phyloP scores from a whole-genome alignment of 2,329 filamentous ascomycete genomes.

The Stemphylium vesicarium region DNA sequence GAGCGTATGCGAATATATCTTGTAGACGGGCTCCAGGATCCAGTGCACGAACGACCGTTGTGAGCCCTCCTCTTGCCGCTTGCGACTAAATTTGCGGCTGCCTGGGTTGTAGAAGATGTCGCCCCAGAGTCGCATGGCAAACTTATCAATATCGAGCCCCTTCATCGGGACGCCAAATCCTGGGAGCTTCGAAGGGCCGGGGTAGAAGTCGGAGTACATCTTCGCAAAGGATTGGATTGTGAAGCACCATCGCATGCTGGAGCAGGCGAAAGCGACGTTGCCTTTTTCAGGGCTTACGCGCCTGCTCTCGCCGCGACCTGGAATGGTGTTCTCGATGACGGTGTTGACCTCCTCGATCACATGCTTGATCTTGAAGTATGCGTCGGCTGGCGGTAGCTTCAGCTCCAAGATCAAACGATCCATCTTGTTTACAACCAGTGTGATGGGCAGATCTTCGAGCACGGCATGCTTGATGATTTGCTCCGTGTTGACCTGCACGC shows the following conservation, averaged over 20 bases:
- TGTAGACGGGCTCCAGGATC: conserved; percentile 95
- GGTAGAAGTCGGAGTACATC: conserved; percentile 92
- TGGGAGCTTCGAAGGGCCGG: conserved; percentile 55
- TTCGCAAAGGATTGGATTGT: conserved; percentile 92
- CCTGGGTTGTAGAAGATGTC: conserved; percentile 94
- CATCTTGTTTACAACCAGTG: conserved; percentile 95
- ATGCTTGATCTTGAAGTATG: conserved; percentile 98
- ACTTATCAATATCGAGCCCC: conserved; percentile 75
- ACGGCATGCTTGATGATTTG: conserved; percentile 97
- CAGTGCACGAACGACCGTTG: conserved; percentile 93
- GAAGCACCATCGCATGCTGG: conserved; percentile 95
- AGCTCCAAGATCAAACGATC: conserved; percentile 93
- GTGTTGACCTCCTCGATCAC: conserved; percentile 99
- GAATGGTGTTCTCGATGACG: conserved; percentile 85
- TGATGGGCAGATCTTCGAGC: conserved; percentile 85
- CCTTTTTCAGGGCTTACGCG: conserved; percentile 94
- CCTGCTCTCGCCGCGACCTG: conserved; percentile 77
- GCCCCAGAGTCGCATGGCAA: conserved; percentile 87
- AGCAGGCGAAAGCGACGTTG: conserved; percentile 96
- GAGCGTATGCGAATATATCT: conserved; percentile 93
- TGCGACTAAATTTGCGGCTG: conserved; percentile 90
- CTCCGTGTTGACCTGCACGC: conserved; percentile 98
- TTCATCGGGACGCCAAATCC: conserved; percentile 45
- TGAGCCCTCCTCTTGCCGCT: conserved; percentile 78
- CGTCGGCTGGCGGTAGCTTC: conserved; percentile 90